Evolutionary conservation across 2,329 filamentous ascomycete species (phyloP), one percentile per base, ranked within the genome.

Genomic region (Diaporthe sp.): DNA sequence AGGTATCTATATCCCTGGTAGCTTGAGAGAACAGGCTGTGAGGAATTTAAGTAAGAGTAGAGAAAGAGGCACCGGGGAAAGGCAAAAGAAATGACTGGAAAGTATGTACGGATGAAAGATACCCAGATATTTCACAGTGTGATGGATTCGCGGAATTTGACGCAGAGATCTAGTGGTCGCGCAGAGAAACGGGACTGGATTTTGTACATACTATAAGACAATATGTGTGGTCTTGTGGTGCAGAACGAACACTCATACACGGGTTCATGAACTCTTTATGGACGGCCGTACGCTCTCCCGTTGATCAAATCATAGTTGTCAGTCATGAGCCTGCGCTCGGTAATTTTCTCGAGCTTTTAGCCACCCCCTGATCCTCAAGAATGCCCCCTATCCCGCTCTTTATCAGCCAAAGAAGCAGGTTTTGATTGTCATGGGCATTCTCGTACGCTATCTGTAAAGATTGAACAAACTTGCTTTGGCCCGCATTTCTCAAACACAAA

Each of bases 391-490:
- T 13, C 37, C 37, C 12, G 12, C 12, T 39, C 37, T 39, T 39
- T 39, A 13, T 39, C 37, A 91, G 0, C 93, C 92, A 81, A 94
- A 95, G 82, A 93, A 94, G 93, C 93, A 95, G 42, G 17, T 19
- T 39, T 39, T 39, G 13, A 39, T 39, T 39, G 37, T 39, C 37
- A 39, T 39, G 37, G 37, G 37, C 37, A 39, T 39, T 39, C 37
- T 39, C 10, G 37, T 39, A 10, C 4, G 37, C 10, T 39, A 39
- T 39, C 37, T 39, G 37, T 39, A 39, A 39, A 12, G 12, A 39
- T 39, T 39, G 3, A 39, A 39, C 37, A 39, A 39, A 9, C 37
- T 39, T 39, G 9, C 37, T 12, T 39, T 39, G 37, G 37, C 12
- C 37, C 12, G 10, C 37, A 39, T 39, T 39, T 12, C 37, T 39